Evolutionary conservation across 2,329 filamentous ascomycete species (phyloP), one percentile per base, ranked within the genome.

Genomic region (Hypoxylon sp.): DNA sequence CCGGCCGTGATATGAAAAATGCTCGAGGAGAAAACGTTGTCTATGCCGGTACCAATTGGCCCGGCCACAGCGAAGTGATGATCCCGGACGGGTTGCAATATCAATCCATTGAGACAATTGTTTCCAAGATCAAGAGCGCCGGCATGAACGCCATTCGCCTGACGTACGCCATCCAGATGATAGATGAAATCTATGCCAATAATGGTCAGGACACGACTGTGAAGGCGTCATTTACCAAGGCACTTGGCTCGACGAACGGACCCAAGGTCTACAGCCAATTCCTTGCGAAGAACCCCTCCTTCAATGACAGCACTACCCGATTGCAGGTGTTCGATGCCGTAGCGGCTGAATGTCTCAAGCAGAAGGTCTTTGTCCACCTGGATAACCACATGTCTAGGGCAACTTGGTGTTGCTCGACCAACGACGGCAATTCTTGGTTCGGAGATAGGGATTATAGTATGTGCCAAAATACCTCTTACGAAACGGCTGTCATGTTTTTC

Each of bases 21-120:
- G 76, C 80, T 1, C 76, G 78, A 0, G 82, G 82, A 38, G 74
- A 80, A 2, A 80, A 79, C 34, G 77, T 88, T 34, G 83, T 80
- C 5, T 84, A 85, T 60, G 86, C 84, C 3, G 87, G 88, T 0
- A 82, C 83, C 11, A 90, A 90, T 71, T 90, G 88, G 88, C 86
- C 88, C 0, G 88, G 87, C 0, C 84, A 86, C 14, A 83, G 82
- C 48, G 87, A 89, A 48, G 82, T 85, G n/a, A 90, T 90, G 88
- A 81, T 90, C 0, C 88, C 88, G 0, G 88, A 91, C 69, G 89
- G 89, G 2, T 81, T 90, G 2, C 87, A 89, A 74, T 89, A 89
- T 76, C 83, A 85, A 36, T 89, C 87, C 0, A 81, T 90, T 51
- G 79, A 81, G 38, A 79, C 77, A 6, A 85, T 90, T 36, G 83